Base-by-base conservation (phyloP, 108 stramenopile species). In the Thalassiosira profunda region DNA sequence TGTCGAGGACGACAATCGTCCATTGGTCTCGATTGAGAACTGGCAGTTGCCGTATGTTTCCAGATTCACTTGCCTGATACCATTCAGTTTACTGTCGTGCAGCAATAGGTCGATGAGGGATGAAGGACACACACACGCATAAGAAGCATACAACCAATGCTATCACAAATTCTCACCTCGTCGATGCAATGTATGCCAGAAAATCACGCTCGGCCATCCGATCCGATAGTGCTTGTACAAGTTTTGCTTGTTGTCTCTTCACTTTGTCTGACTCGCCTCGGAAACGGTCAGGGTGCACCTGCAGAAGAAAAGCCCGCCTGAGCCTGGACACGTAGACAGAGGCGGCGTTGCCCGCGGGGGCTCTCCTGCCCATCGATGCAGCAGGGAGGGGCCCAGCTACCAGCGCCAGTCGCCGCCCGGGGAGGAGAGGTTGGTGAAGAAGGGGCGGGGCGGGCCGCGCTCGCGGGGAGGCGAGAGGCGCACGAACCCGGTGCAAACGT, bases 221-320 rank as follows among this genome's bases (percentile, higher is more conserved):
- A 52, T 86, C 74, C 5, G 71, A 40, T n/a, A 93, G 43, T 1
- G 82, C 84, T 66, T 91, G 84, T 14, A 94, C 76, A 2, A 91
- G 67, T 10, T 31, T 72, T 12, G 85, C 84, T 72, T 94, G 93
- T 45, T 83, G 68, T 35, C 74, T 74, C 43, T 83, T 82, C 35
- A 92, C 81, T 26, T 51, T 14, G 20, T 52, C 58, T 17, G 75
- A 58, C 28, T 81, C 68, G 8, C 60, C 45, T 44, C 93, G 86
- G 68, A 94, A 94, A 43, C 89, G 81, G 62, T 91, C 93, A 1
- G 93, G 90, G 67, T 94, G 93, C 11, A 84, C 88, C 31, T 87
- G 81, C 57, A 94, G 79, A 7, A 94, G 58, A 48, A 94, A 91
- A 9, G 93, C 93, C 37, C 90, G 66, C 41, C 93, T 87, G 25